Percentiles rank a stretch among this genome's conserved stretches.
Evolutionary conservation across 164 flowering plant species (phyloP).

Genomic region (Sedum album): DNA sequence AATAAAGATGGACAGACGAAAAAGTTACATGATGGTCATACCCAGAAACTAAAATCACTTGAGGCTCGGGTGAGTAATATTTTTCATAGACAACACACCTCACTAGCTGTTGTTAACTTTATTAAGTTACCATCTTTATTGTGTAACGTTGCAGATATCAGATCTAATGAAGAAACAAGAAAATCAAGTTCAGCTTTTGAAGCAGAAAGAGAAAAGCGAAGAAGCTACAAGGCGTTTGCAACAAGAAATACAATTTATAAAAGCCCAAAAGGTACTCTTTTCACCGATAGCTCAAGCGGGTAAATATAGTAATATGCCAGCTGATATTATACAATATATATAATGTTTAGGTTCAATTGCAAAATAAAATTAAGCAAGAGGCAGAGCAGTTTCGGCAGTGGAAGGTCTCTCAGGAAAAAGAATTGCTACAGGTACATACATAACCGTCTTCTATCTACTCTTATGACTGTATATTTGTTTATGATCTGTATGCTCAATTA

Average conservation of each 20-base stretch:
- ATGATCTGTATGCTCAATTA: too few species aligned
- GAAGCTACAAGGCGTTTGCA: slow-evolving; percentile 90
- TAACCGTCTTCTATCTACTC: background rate
- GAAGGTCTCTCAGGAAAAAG: slow-evolving; percentile 98
- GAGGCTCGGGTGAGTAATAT: slow-evolving; percentile 86
- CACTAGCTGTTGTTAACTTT: too few species aligned
- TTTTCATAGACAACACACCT: too few species aligned
- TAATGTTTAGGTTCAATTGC: slow-evolving; percentile 96
- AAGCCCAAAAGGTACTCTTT: slow-evolving; percentile 99
- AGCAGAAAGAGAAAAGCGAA: slow-evolving; percentile 97
- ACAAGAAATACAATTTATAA: slow-evolving; percentile 92
- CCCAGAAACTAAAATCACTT: slow-evolving; percentile 79
- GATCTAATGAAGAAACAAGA: slow-evolving; percentile 98
- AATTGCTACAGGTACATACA: slow-evolving; percentile 69
- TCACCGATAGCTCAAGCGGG: too few species aligned
- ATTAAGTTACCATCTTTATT: too few species aligned
- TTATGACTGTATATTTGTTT: too few species aligned
- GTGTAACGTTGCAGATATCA: slow-evolving; percentile 14
- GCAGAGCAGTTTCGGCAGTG: slow-evolving; percentile 98
- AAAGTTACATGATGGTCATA: slow-evolving; percentile 75
- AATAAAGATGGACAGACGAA: slow-evolving; percentile 83
- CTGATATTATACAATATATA: too few species aligned
- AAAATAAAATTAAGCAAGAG: slow-evolving; percentile 93
- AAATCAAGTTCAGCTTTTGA: slow-evolving; percentile 81
- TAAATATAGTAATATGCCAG: too few species aligned